A percentile compares a stretch with the other conserved stretches of the same genome.
These are phyloP conservation scores for Metarhizium brunneum DNA, from an alignment of 2,329 filamentous ascomycete species.

Conservation along the genomic window DNA sequence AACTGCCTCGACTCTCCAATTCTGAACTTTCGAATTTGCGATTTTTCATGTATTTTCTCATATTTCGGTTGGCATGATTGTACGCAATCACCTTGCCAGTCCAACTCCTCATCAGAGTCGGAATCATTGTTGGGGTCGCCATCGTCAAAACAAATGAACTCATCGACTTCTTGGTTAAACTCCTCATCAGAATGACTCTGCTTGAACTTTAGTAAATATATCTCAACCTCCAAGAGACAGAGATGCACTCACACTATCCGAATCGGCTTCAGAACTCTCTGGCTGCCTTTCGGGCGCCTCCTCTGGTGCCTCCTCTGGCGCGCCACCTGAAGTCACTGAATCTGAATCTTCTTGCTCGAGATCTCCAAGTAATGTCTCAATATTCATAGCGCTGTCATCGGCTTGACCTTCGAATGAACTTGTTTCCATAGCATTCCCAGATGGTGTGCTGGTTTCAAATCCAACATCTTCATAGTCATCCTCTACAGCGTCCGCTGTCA, in stretches of 20 bases:
- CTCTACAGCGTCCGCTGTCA: not conserved
- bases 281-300: too few relatives aligned
- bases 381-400: too few relatives aligned
- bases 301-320: too few relatives aligned
- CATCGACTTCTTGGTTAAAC: not conserved
- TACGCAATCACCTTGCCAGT: not conserved
- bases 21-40: not conserved
- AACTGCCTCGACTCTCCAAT: not conserved
- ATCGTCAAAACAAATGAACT: not conserved
- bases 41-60: not conserved
- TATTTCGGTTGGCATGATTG: not conserved
- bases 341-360: too few relatives aligned
- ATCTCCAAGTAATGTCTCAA: too few relatives aligned
- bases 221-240: not conserved
- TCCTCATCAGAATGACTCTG: not conserved
- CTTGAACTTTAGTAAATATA: not conserved
- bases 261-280: not conserved
- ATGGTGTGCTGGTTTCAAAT: not conserved
- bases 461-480: not conserved
- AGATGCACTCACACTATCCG: not conserved
- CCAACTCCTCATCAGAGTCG: not conserved
- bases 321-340: too few relatives aligned
- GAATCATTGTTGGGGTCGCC: not conserved
- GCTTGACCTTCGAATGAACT: not conserved
- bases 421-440: not conserved